A percentile compares a stretch with the other conserved stretches of the same genome.
Evolutionary conservation across 2,329 filamentous ascomycete genomes (phyloP).

Genomic region (Penicillium digitatum): DNA sequence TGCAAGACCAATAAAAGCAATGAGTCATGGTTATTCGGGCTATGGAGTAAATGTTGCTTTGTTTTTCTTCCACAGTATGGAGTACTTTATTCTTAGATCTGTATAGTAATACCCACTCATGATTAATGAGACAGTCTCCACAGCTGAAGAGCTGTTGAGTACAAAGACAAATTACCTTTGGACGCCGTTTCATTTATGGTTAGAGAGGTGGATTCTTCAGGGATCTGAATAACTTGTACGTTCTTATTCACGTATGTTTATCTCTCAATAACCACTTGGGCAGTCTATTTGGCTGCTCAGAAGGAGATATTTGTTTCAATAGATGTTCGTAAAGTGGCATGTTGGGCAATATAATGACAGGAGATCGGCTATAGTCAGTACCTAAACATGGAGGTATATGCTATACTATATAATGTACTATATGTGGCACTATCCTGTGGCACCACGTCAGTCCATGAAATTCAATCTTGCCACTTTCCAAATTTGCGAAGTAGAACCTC

Average conservation of each 20-base stretch:
- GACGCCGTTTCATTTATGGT: not conserved
- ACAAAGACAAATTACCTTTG: not conserved
- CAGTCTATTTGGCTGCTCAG: not conserved
- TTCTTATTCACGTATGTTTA: not conserved
- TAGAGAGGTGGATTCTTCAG: not conserved
- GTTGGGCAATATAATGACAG: not conserved
- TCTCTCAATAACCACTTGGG: not conserved
- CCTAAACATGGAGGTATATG: not conserved
- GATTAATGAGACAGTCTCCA: not conserved
- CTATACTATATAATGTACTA: not conserved
- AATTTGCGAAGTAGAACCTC: not conserved
- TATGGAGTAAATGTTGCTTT: not conserved
- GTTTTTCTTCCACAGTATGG: not conserved
- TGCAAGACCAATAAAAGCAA: too few species aligned
- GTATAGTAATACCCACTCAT: not conserved
- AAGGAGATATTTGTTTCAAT: not conserved
- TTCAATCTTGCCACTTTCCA: conserved; percentile 1
- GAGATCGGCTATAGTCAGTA: not conserved
- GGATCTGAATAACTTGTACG: not conserved
- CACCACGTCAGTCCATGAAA: not conserved
- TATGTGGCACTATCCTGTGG: not conserved
- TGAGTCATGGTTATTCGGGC: not conserved
- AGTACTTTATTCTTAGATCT: not conserved
- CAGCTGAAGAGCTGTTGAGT: not conserved
- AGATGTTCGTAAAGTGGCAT: not conserved